Percentiles rank a stretch among this genome's conserved stretches.
These are phyloP conservation scores for Aureobasidium sp. DNA, from an alignment of 2,329 filamentous ascomycete genomes.

Conservation along the genomic window DNA sequence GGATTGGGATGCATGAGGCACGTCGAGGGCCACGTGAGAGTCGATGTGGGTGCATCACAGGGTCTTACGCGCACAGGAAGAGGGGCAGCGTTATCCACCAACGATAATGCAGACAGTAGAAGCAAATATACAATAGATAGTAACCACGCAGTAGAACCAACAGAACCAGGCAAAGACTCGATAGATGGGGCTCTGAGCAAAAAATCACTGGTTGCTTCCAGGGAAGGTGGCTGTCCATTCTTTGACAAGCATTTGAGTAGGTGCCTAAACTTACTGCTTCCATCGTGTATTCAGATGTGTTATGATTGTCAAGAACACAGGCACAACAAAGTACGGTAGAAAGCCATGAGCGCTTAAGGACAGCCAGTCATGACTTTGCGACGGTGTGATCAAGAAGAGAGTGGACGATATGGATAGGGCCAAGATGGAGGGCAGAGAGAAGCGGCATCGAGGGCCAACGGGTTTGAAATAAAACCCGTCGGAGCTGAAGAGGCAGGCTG, in stretches of 20 bases:
- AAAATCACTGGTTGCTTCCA: not conserved
- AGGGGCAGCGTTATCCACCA: not conserved
- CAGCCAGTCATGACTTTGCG: not conserved
- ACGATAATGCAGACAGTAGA: not conserved
- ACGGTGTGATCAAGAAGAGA: not conserved
- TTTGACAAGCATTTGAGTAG: not conserved
- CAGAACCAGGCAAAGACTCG: not conserved
- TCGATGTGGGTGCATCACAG: not conserved
- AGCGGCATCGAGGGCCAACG: not conserved
- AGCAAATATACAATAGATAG: not conserved
- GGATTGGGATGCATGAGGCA: not conserved
- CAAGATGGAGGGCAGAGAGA: not conserved
- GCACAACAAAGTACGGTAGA: not conserved
- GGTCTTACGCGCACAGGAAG: not conserved
- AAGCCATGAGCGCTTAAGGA: not conserved
- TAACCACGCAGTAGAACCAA: not conserved
- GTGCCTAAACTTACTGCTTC: not conserved
- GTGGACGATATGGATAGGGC: not conserved
- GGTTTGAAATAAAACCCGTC: not conserved
- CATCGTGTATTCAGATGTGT: not conserved
- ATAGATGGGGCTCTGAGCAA: not conserved
- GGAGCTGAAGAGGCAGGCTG: not conserved
- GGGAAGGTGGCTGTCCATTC: not conserved
- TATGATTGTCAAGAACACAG: not conserved
- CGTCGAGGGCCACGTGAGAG: conserved; percentile 3